These are phyloP conservation scores for Arthroderma uncinatum DNA, from an alignment of 2,329 filamentous ascomycete genomes.

Conservation along the genomic window DNA sequence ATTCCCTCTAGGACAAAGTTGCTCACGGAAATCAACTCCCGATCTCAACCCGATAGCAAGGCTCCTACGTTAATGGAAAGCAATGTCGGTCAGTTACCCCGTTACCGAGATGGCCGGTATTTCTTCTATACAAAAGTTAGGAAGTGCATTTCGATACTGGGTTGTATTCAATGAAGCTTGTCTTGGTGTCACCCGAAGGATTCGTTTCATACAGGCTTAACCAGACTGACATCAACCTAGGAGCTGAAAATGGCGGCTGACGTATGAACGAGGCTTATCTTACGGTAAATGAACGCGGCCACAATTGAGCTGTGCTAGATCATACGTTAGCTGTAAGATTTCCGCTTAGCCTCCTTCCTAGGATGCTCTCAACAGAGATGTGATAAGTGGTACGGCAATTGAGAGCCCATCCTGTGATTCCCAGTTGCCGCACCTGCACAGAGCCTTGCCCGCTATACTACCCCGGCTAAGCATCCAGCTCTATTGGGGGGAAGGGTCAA, in stretches of 20 bases:
- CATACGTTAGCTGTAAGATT: not conserved
- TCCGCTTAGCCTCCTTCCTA: not conserved
- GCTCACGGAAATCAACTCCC: no score
- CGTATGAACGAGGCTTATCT: not conserved
- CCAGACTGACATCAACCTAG: not conserved
- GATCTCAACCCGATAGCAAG: not conserved
- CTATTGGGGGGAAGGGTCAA: not conserved
- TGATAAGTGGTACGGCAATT: not conserved
- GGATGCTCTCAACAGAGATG: no score
- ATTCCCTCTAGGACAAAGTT: no score
- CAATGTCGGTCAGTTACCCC: not conserved
- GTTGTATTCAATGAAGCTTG: not conserved
- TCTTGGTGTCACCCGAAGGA: not conserved
- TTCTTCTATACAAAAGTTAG: not conserved
- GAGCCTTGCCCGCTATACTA: not conserved
- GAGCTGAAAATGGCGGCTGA: not conserved
- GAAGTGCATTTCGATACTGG: not conserved
- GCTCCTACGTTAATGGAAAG: not conserved
- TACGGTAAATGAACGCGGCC: not conserved
- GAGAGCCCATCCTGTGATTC: not conserved
- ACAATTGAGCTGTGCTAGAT: not conserved
- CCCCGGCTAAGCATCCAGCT: not conserved
- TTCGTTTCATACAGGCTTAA: not conserved
- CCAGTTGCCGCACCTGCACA: not conserved
- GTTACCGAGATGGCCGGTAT: not conserved